Evolutionary conservation across 371 early-diverging fungal genomes (phyloP), one percentile per base, ranked within the genome.

Genomic region (Mucor velutinosus): DNA sequence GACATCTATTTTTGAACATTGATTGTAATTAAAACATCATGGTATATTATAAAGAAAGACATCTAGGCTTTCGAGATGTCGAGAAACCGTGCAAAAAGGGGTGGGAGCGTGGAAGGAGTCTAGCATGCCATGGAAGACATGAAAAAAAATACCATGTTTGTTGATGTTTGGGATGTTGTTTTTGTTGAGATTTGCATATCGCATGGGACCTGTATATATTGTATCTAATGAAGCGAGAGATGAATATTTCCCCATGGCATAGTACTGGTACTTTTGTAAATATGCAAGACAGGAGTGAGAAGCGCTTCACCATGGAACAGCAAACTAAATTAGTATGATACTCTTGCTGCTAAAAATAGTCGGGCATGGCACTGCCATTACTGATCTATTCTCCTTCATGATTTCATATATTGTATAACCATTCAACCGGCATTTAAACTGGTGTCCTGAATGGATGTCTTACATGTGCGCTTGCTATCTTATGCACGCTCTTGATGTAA

Each of bases 1-100:
- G 53, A 53, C 27, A 53, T 53, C 53, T 53, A 53, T 53, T 53
- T 53, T 53, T 27, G 53, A 53, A 53, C 53, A 53, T 53, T 23
- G 17, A 41, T 53, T 53, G 14, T 53, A 53, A 27, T 53, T 53
- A 47, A 47, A 47, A 45, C 19, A 45, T 51, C 53, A 53, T 23
- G 27, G 27, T 53, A 5, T 0, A 47, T 47, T 14, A 27, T 53
- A 49, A 21, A 21, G 49, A 49, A 19, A 53, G 14, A 27, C 21
- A 27, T 23, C 49, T 23, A 49, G 49, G 49, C 49, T 49, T 53
- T 27, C 53, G 14, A 53, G 53, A 27, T 25, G 27, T 53, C 12
- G 21, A 53, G 21, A 53, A 53, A 12, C 23, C 41, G 10, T 11
- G 10, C 14, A 51, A 27, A 51, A 51, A 51, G 51, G 51, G 51